These are phyloP conservation scores for Pseudogymnoascus sp. DNA, from an alignment of 2,329 filamentous ascomycete species.

Conservation along the genomic window DNA sequence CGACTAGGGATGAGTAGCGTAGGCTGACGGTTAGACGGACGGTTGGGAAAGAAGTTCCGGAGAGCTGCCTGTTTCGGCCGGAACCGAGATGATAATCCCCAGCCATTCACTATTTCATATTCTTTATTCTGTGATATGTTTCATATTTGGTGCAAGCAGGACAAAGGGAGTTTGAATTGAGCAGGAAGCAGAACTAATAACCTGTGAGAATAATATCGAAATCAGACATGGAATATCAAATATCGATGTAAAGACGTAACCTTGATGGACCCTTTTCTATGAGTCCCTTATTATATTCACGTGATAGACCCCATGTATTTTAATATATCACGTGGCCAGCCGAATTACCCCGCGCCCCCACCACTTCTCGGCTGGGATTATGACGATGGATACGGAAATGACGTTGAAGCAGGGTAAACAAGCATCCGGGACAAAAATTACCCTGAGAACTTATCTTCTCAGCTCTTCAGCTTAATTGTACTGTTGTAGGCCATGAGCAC, in stretches of 20 bases:
- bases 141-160: not conserved
- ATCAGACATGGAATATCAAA: too few relatives aligned
- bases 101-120: conserved; percentile 2
- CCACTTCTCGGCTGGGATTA: not conserved
- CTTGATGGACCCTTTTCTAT: not conserved
- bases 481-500: not conserved
- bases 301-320: not conserved
- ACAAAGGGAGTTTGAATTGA: not conserved
- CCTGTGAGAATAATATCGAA: not conserved
- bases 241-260: not conserved
- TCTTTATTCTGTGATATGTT: not conserved
- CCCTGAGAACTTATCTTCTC: not conserved
- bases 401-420: not conserved
- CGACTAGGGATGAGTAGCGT: too few relatives aligned
- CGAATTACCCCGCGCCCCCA: conserved; percentile 1
- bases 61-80: not conserved
- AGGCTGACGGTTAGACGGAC: too few relatives aligned
- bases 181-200: not conserved
- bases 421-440: not conserved
- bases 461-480: not conserved
- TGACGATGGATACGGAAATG: not conserved
- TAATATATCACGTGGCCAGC: not conserved
- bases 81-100: not conserved
- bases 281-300: not conserved
- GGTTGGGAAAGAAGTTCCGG: not conserved